Evolutionary conservation across 2,329 filamentous ascomycete genomes (phyloP), one percentile per base, ranked within the genome.

Genomic region (Knufia petricola): DNA sequence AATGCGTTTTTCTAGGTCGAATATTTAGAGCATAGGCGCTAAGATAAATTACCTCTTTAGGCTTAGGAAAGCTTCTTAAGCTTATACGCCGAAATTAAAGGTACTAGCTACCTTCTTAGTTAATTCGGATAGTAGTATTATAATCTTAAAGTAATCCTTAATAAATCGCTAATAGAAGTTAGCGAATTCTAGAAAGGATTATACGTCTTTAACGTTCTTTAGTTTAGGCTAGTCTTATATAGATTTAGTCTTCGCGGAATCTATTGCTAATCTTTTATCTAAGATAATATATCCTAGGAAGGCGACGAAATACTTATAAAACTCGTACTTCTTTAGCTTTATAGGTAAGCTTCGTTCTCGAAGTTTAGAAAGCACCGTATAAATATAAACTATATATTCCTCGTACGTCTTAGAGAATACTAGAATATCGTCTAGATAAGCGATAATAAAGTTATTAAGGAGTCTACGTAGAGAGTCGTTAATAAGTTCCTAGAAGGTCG

Each of bases 131-230:
- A 43, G 24, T 37, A 43, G 40, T 23, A 10, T 21, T 15, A 23
- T 21, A 6, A 54, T 49, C 4, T 36, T 34, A n/a, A 24, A 55
- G 45, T 54, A 58, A 21, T 24, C 34, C 19, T 55, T 28, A 38
- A 59, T 55, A 51, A 59, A 58, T 26, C 49, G 21, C n/a, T 43
- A 10, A 40, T 58, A 58, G 39, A 56, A 58, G 39, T 58, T 58
- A 24, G 43, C 36, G 41, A 58, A 54, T 6, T 41, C 49, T 38
- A 58, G 37, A 43, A 59, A 59, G 8, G 20, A n/a, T 47, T 56
- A 48, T 26, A 58, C 32, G 13, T 58, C 46, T 19, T 52, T 52
- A 36, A 55, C 36, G 41, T 34, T 44, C n/a, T 31, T 43, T 32
- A 38, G 46, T 3, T 36, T 51, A 30, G 44, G 39, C 50, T 51